Evolutionary conservation across 805 yeast genomes (phyloP).

Genomic region (Zygoascus biomembranicola): DNA sequence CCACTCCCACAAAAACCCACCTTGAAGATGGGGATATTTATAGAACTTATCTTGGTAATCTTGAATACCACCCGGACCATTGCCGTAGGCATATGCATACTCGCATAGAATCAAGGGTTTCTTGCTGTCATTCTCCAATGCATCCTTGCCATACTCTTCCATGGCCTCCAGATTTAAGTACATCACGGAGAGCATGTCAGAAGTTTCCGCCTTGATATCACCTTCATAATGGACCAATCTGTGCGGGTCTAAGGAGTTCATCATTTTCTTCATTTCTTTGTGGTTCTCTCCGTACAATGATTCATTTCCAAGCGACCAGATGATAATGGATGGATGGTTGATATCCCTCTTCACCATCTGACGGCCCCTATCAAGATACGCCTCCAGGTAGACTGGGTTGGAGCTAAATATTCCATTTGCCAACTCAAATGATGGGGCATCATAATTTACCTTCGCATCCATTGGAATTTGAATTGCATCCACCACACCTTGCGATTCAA

Average conservation of each 20-base stretch:
- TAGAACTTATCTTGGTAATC: slow-evolving; percentile 30
- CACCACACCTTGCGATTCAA: slow-evolving; percentile 31
- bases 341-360: slow-evolving; percentile 29
- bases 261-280: slow-evolving; percentile 22
- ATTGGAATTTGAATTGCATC: slow-evolving; percentile 13
- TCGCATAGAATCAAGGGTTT: slow-evolving; percentile 32
- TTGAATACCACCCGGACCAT: slow-evolving; percentile 30
- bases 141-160: slow-evolving; percentile 4
- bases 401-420: slow-evolving; percentile 23
- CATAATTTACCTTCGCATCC: slow-evolving; percentile 1
- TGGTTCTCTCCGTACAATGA: slow-evolving; percentile 30
- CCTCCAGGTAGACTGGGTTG: slow-evolving; percentile 26
- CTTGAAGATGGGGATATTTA: slow-evolving; percentile 26
- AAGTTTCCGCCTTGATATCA: slow-evolving; percentile 24
- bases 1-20: slow-evolving; percentile 37
- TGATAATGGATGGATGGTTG: slow-evolving; percentile 29
- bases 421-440: slow-evolving; percentile 4
- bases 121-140: slow-evolving; percentile 6
- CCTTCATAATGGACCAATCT: slow-evolving; percentile 32
- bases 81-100: slow-evolving; percentile 35
- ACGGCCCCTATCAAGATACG: slow-evolving; percentile 30
- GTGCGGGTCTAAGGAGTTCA: slow-evolving; percentile 22
- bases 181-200: slow-evolving; percentile 29
- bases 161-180: slow-evolving; percentile 21
- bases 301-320: slow-evolving; percentile 34